Conservation (phyloP, 1,284 basidiomycete species). For the Ceratobasidium sp. region DNA sequence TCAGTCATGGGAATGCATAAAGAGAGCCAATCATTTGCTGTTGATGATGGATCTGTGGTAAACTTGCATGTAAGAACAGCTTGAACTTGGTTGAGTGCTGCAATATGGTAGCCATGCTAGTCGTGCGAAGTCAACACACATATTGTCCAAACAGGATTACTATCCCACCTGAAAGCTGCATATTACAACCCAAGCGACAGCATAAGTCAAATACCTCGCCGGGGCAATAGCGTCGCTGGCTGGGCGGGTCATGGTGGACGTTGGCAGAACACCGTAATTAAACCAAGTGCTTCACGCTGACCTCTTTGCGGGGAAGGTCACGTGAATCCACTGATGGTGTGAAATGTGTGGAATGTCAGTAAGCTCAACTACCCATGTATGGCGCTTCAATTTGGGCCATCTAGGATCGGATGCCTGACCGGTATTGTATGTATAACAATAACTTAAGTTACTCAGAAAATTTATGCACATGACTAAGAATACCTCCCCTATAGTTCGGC, state of each 20-base stretch:
- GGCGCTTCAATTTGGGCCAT: too few relatives aligned
- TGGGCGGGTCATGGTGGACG: constrained; percentile 25
- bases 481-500: too few relatives aligned
- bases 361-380: background rate
- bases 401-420: too few relatives aligned
- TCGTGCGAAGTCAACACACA: background rate
- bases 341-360: background rate
- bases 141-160: background rate
- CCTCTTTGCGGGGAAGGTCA: background rate
- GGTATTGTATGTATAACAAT: too few relatives aligned
- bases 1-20: constrained; percentile 79
- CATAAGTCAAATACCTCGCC: background rate
- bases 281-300: background rate
- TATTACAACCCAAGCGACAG: constrained; percentile 24
- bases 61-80: constrained; percentile 70
- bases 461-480: too few relatives aligned
- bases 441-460: too few relatives aligned
- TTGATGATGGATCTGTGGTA: constrained; percentile 41
- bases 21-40: constrained; percentile 56
- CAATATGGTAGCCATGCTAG: constrained; percentile 67
- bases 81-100: constrained; percentile 86
- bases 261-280: background rate
- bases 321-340: background rate
- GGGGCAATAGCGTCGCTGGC: constrained; percentile 6
- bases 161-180: constrained; percentile 25